Evolutionary conservation across 2,329 filamentous ascomycete genomes (phyloP).

Genomic region (Blastomyces gilchristii): DNA sequence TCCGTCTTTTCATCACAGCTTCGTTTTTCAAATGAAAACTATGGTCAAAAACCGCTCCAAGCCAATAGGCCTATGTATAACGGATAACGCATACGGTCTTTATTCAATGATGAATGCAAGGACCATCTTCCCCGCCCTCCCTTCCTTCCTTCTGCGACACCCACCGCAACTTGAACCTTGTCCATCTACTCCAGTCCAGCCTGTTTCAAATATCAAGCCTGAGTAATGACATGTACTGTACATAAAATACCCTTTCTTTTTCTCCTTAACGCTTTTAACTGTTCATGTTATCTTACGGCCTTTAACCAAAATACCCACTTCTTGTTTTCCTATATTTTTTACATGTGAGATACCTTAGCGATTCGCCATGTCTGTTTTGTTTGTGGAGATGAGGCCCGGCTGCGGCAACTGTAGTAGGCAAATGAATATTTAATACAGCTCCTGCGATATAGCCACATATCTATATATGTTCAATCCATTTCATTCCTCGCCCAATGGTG

Average conservation of each 20-base stretch:
- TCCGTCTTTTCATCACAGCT: not conserved
- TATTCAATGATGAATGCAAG: not conserved
- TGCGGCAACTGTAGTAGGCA: not conserved
- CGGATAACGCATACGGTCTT: not conserved
- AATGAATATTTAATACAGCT: not conserved
- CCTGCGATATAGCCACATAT: not conserved
- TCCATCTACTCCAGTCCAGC: not conserved
- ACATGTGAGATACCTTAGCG: conserved; percentile 3
- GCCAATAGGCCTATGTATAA: not conserved
- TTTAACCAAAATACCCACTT: not conserved
- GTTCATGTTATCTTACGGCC: not conserved
- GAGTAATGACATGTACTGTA: not conserved
- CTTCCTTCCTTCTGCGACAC: not conserved
- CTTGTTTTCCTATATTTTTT: not conserved
- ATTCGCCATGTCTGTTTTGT: not conserved
- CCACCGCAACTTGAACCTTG: not conserved
- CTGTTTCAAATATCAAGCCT: not conserved
- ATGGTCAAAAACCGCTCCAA: not conserved
- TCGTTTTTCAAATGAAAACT: not conserved
- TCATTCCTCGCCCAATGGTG: not conserved
- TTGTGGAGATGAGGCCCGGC: not conserved
- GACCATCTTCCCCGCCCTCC: not conserved
- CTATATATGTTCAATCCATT: not conserved
- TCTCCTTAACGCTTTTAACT: not conserved
- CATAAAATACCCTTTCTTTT: not conserved